Base-by-base conservation (phyloP, 805 yeast genomes). In the Yueomyces sinensis region DNA sequence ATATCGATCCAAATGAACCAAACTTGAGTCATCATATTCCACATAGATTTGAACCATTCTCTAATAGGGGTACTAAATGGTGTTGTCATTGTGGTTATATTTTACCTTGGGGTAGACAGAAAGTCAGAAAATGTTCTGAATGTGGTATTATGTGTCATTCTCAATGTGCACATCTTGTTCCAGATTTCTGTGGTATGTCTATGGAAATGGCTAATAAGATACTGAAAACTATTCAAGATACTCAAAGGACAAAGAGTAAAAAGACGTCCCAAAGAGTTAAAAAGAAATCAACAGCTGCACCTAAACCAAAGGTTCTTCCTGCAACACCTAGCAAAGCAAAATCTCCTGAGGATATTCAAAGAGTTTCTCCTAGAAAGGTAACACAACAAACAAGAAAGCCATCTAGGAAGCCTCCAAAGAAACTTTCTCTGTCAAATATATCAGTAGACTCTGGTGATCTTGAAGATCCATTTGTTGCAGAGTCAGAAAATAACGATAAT, bases 21-120 rank as follows among this genome's bases (percentile, higher is more conserved):
- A 77, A 82, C 56, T 71, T 91, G 56, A 91, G 91, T 50, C 97
- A 91, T 57, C 81, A 94, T 44, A 91, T 91, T 46, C 98, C 98
- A 25, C 99, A 91, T 56, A 74, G 95, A 54, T 89, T 89, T 56
- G 95, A 82, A 45, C 87, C 89, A n/a, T 73, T 76, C 19, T 71
- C 91, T 14, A 91, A 91, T 52, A 77, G 86, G 59, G 93, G 95
- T 48, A 93, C 99, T 2, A 87, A 89, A 53, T 91, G 99, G 99
- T 91, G 99, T 62, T 91, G 97, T 48, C 99, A 91, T 56, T 91
- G 99, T 69, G 99, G 99, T 41, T 84, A 84, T 53, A 76, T 91
- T 34, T 66, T 91, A 41, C 97, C 98, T 14, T 79, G 95, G 80
- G 95, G 97, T 35, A 74, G 79, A 50, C 86, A 84, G 57, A 86